phyloP scores from a whole-genome alignment of 1,284 basidiomycete species.

The Afroboletus lepidellus region DNA sequence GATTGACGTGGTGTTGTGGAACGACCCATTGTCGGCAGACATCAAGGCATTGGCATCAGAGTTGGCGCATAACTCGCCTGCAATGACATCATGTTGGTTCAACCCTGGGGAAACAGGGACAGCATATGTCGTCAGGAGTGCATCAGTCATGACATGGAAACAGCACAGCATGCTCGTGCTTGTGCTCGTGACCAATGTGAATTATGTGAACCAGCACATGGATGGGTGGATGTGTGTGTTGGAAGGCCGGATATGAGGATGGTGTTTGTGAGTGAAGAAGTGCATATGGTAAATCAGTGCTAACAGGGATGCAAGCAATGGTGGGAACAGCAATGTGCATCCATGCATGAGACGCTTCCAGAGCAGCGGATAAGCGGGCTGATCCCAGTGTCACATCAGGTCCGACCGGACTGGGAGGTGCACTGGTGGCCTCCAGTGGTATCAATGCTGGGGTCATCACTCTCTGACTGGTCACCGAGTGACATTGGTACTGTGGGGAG shows the following conservation, averaged over 20 bases:
- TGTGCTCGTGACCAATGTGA: constrained; percentile 42
- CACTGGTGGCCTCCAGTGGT: no score
- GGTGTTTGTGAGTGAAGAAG: constrained; percentile 20
- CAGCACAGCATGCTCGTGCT: constrained; percentile 39
- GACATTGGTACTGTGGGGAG: no score
- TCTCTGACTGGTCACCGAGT: no score
- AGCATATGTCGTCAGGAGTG: constrained; percentile 33
- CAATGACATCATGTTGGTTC: constrained; percentile 43
- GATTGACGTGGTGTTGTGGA: constrained; percentile 67
- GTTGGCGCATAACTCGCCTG: constrained; percentile 47
- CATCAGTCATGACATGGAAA: constrained; percentile 46
- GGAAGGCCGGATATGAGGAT: neutral
- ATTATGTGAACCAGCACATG: constrained; percentile 34
- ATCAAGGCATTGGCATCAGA: constrained; percentile 59
- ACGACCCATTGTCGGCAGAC: constrained; percentile 59
- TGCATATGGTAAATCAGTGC: no score
- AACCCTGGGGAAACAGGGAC: constrained; percentile 24
- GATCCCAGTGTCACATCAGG: no score
- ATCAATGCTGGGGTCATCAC: no score
- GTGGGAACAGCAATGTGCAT: no score
- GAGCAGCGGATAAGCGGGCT: no score
- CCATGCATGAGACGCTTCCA: no score
- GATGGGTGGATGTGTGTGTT: constrained; percentile 18
- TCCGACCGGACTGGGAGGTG: no score
- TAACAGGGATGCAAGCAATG: no score